Base-by-base conservation (phyloP, 768 basidiomycete species). In the Xerocomellus amylosporus region DNA sequence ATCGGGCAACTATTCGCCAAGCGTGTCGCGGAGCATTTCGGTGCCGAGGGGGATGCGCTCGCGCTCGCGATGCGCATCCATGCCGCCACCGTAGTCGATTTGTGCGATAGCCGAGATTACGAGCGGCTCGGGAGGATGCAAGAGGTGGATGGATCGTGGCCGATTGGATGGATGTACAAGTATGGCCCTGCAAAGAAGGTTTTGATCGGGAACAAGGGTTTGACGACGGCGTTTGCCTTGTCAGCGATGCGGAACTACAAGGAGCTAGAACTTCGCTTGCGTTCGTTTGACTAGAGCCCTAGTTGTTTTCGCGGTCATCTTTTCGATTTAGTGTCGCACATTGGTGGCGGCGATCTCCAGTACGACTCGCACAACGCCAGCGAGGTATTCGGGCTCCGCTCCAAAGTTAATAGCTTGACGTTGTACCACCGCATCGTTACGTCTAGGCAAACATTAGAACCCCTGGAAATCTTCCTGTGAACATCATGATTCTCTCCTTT, bases 211-310 rank as follows among this genome's bases (percentile, higher is more conserved):
- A 64, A 63, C 26, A 40, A 42, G 44, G 64, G 64, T 1, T 4
- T 64, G 33, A 64, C 63, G 48, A 66, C 63, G 28, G 64, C 63
- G 19, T 36, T 63, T 30, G 61, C 64, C 0, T 40, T 66, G 2
- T 60, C 55, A 3, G 61, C 64, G 4, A 59, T 66, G 17, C 52
- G 51, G 8, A 17, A n/a, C 24, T 55, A 64, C 31, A 53, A 7
- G 22, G 55, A 53, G 12, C 13, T 63, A n/a, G 62, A 64, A 5
- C 26, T 34, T 31, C 48, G 50, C 13, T 26, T 61, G 44, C 44
- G 53, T 20, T 58, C 62, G 26, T 61, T 52, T 22, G 62, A 61
- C n/a, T 64, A 55, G 24, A 31, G 19, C 3, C 9, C 20, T 8
- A 24, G 14, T 26, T 14, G 13, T 46, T 30, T 30, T 50, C 15